Evolutionary conservation across 257 asterid genomes (phyloP).

Genomic region (Forsythia suspensa): DNA sequence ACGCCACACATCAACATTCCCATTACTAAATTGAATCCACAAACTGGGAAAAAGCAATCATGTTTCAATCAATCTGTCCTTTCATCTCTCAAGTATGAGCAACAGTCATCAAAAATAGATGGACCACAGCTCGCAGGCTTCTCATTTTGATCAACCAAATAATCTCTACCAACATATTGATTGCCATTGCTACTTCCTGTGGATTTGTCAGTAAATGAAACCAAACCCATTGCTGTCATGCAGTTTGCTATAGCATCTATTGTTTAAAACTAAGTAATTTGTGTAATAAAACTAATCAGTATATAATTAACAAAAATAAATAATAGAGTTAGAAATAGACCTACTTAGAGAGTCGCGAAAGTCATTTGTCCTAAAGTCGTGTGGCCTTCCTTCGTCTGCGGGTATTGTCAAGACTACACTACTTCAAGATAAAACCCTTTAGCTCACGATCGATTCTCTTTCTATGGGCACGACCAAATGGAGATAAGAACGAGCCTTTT

Average conservation of each 20-base stretch:
- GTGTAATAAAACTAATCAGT: too few relatives aligned
- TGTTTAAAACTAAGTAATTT: too few relatives aligned
- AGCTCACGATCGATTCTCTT: too few relatives aligned
- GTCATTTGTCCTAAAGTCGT: too few relatives aligned
- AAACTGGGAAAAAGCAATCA: slow-evolving; percentile 4
- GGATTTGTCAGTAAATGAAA: slow-evolving; percentile 42
- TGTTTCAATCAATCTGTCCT: slow-evolving; percentile 24
- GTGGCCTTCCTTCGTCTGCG: too few relatives aligned
- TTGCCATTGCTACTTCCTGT: slow-evolving; percentile 19
- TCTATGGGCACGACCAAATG: too few relatives aligned
- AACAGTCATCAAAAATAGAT: slow-evolving; percentile 20
- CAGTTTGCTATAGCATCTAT: slow-evolving; percentile 34
- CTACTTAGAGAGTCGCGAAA: too few relatives aligned
- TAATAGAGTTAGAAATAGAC: too few relatives aligned
- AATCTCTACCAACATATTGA: slow-evolving; percentile 19
- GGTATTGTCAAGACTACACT: too few relatives aligned
- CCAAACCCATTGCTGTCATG: slow-evolving; percentile 47
- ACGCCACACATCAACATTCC: slow-evolving; percentile 34
- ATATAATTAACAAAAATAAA: too few relatives aligned
- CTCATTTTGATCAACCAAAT: slow-evolving; percentile 41
- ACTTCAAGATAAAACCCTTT: too few relatives aligned
- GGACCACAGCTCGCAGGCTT: slow-evolving; percentile 39
- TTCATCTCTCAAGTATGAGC: slow-evolving; percentile 9
- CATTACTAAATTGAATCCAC: slow-evolving; percentile 20
- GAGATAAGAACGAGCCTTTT: too few relatives aligned